Conservation (phyloP, 1,284 basidiomycete genomes). For the Trichosporon ovoides region DNA sequence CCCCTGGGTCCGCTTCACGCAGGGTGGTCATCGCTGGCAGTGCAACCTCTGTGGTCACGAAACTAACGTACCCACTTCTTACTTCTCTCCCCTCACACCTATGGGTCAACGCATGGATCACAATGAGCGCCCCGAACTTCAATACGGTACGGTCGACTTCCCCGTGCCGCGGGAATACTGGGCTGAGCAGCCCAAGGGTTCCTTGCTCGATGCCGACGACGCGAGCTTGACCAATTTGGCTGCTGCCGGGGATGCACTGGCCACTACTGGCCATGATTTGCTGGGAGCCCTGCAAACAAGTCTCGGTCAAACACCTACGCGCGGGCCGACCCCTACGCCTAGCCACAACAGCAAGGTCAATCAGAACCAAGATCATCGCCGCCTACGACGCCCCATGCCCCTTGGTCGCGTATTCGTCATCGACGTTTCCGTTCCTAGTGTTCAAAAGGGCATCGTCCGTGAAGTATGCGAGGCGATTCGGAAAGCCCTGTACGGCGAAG, state of each 20-base stretch:
- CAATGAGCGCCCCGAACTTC: slow-evolving; percentile 75
- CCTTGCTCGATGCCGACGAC: slow-evolving; percentile 54
- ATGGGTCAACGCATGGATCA: slow-evolving; percentile 79
- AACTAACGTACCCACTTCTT: slow-evolving; percentile 75
- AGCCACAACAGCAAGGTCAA: slow-evolving; percentile 30
- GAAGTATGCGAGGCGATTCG: slow-evolving; percentile 64
- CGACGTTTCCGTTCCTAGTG: slow-evolving; percentile 73
- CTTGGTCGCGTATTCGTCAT: slow-evolving; percentile 82
- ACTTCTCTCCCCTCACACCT: slow-evolving; percentile 80
- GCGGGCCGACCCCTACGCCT: slow-evolving; percentile 46
- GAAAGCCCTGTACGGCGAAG: slow-evolving; percentile 62
- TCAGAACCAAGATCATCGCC: slow-evolving; percentile 30
- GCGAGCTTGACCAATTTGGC: slow-evolving; percentile 51
- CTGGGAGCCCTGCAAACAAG: slow-evolving; percentile 41
- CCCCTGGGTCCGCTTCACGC: slow-evolving; percentile 83
- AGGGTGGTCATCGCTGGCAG: slow-evolving; percentile 80
- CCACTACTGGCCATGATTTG: slow-evolving; percentile 43
- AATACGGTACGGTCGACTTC: slow-evolving; percentile 89
- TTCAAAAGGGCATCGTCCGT: slow-evolving; percentile 67
- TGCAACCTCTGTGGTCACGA: slow-evolving; percentile 86
- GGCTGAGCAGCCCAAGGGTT: slow-evolving; percentile 58
- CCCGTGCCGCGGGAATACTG: slow-evolving; percentile 80
- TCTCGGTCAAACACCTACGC: slow-evolving; percentile 30
- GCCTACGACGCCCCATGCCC: slow-evolving; percentile 58
- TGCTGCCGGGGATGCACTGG: slow-evolving; percentile 34